A percentile compares a stretch with the other conserved stretches of the same genome.
phyloP scores from a whole-genome alignment of 306 rosid species.

The Chamaecrista fasciculata region DNA sequence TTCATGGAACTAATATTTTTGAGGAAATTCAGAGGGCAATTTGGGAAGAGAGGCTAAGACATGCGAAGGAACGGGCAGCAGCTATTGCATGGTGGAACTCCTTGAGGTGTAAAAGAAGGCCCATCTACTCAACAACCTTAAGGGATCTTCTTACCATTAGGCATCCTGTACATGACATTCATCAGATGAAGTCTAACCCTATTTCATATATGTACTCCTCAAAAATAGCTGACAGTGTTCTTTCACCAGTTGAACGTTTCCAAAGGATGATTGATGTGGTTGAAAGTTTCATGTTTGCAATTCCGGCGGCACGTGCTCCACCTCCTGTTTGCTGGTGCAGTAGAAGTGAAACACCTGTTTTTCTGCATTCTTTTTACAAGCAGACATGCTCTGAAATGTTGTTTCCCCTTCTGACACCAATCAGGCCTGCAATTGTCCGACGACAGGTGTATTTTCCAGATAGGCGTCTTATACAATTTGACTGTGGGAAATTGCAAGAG shows the following conservation, averaged over 20 bases:
- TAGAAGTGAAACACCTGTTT: conserved; percentile 51
- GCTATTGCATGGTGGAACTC: conserved; percentile 99
- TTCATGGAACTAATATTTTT: conserved; percentile 76
- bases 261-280: conserved; percentile 67
- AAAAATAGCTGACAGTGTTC: conserved; percentile 75
- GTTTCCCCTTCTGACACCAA: conserved; percentile 74
- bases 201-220: conserved; percentile 71
- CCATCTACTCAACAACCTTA: conserved; percentile 65
- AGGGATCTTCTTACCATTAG: conserved; percentile 74
- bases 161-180: conserved; percentile 76
- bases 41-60: conserved; percentile 78
- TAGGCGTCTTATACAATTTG: conserved; percentile 95
- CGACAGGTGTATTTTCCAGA: conserved; percentile 98
- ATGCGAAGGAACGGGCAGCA: conserved; percentile 71
- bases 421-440: conserved; percentile 93
- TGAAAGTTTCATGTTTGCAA: conserved; percentile 95
- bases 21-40: conserved; percentile 81
- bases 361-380: conserved; percentile 66
- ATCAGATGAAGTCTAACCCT: conserved; percentile 64
- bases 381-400: conserved; percentile 61
- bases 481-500: conserved; percentile 93
- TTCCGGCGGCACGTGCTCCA: conserved; percentile 93
- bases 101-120: conserved; percentile 73
- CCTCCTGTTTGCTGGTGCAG: conserved; percentile 89
- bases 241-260: conserved; percentile 90